Percentiles rank a stretch among this genome's conserved stretches.
Conservation (phyloP, 306 rosid species). For the Luffa aegyptiaca region DNA sequence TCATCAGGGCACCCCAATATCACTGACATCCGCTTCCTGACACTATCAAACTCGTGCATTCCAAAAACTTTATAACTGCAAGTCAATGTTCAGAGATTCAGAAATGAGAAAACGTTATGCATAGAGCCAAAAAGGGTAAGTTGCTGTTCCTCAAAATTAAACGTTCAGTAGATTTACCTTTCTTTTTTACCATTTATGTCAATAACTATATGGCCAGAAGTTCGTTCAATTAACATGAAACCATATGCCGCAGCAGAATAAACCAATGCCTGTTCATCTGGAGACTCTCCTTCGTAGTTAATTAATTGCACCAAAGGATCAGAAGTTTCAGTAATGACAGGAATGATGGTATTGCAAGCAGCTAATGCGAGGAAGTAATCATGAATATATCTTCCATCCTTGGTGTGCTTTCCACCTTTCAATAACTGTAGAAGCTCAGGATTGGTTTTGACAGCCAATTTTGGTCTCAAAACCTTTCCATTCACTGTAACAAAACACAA, state of each 20-base stretch:
- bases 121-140: not conserved
- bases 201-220: constrained; percentile 76
- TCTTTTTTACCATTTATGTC: constrained; percentile 62
- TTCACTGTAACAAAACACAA: constrained; percentile 32
- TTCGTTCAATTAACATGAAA: constrained; percentile 69
- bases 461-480: constrained; percentile 58
- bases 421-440: constrained; percentile 44
- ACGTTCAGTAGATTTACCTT: constrained; percentile 44
- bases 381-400: constrained; percentile 31
- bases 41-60: constrained; percentile 87
- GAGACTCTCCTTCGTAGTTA: constrained; percentile 95
- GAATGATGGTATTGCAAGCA: constrained; percentile 88
- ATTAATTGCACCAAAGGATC: constrained; percentile 55
- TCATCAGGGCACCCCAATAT: constrained; percentile 68
- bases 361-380: constrained; percentile 89
- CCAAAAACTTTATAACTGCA: constrained; percentile 85
- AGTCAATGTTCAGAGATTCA: not conserved
- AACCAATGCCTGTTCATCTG: constrained; percentile 84
- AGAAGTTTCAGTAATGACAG: constrained; percentile 52
- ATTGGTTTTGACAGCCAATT: constrained; percentile 62
- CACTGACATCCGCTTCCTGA: constrained; percentile 87
- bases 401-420: constrained; percentile 28
- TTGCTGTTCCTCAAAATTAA: not conserved
- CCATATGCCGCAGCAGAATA: constrained; percentile 89
- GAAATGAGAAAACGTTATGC: not conserved